Percentiles rank a stretch among this genome's conserved stretches.
Conservation (phyloP, 306 rosid genomes). For the Vicia faba region DNA sequence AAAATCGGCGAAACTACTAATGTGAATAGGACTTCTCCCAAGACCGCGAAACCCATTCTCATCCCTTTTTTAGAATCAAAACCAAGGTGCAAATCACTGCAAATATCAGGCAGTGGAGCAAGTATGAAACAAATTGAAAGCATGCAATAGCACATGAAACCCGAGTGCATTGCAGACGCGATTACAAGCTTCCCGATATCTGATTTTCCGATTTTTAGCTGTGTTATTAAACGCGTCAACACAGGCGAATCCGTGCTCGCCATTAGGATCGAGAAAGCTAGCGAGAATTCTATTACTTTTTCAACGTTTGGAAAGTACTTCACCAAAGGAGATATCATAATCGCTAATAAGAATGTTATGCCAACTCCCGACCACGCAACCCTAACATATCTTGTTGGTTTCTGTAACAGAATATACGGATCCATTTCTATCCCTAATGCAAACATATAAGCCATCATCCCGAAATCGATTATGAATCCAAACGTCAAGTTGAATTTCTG, state of each 20-base stretch:
- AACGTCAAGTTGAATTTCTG: constrained; percentile 43
- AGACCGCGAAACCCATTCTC: constrained; percentile 43
- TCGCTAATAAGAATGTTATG: constrained; percentile 53
- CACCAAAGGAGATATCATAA: constrained; percentile 44
- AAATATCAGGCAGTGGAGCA: constrained; percentile 45
- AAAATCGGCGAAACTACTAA: constrained; percentile 65
- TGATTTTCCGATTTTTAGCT: constrained; percentile 76
- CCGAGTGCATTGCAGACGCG: constrained; percentile 80
- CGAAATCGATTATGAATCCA: constrained; percentile 70
- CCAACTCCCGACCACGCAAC: constrained; percentile 66
- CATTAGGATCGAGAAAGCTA: constrained; percentile 54
- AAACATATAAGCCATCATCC: constrained; percentile 87
- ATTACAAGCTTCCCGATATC: constrained; percentile 90
- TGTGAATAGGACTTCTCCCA: constrained; percentile 50
- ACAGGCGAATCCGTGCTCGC: constrained; percentile 84
- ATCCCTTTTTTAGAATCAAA: not conserved
- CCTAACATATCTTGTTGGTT: constrained; percentile 54
- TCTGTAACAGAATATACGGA: constrained; percentile 49
- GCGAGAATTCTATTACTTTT: constrained; percentile 40
- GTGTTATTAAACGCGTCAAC: constrained; percentile 69
- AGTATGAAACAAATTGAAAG: constrained; percentile 55
- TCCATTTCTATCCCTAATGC: constrained; percentile 89
- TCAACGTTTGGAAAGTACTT: constrained; percentile 15
- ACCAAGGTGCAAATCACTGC: not conserved
- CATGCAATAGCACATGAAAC: constrained; percentile 59